Percentiles rank a stretch among this genome's conserved stretches.
phyloP scores from a whole-genome alignment of 1,139 yeast genomes.

The Pichia sp. region DNA sequence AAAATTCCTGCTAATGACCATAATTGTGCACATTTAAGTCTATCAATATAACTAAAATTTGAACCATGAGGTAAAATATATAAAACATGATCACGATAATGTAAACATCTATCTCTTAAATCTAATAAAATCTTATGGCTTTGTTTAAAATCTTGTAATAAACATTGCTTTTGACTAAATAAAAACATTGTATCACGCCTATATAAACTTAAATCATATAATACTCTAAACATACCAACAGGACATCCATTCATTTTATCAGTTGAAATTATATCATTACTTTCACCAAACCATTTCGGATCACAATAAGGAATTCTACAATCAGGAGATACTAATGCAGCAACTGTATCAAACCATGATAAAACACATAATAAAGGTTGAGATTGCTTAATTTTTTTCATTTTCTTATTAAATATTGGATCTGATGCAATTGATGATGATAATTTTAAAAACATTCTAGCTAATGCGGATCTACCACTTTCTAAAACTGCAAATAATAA shows the following conservation, averaged over 20 bases:
- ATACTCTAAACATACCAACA: conserved; percentile 43
- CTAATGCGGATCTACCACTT: conserved; percentile 45
- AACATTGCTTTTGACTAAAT: conserved; percentile 1
- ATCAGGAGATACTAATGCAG: conserved; percentile 50
- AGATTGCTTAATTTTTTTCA: conserved; percentile 41
- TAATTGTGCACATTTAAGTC: conserved; percentile 46
- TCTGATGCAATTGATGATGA: conserved; percentile 44
- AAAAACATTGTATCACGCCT: conserved; percentile 7
- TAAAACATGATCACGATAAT: conserved; percentile 43
- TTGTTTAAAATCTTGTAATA: neutral
- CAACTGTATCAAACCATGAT: conserved; percentile 52
- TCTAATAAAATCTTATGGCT: conserved; percentile 10
- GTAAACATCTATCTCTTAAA: conserved; percentile 9
- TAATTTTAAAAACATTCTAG: conserved; percentile 42
- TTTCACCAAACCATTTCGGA: conserved; percentile 45
- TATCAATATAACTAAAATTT: conserved; percentile 29
- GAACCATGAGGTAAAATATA: conserved; percentile 22
- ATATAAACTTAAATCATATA: conserved; percentile 19
- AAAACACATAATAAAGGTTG: conserved; percentile 41
- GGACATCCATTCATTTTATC: conserved; percentile 53
- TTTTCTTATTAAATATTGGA: conserved; percentile 28
- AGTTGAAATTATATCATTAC: conserved; percentile 37
- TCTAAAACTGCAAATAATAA: conserved; percentile 45
- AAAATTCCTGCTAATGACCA: conserved; percentile 47
- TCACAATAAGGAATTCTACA: conserved; percentile 46